Evolutionary conservation across 2,329 filamentous ascomycete species (phyloP), one percentile per base, ranked within the genome.

Genomic region (Diaporthe vaccinii): DNA sequence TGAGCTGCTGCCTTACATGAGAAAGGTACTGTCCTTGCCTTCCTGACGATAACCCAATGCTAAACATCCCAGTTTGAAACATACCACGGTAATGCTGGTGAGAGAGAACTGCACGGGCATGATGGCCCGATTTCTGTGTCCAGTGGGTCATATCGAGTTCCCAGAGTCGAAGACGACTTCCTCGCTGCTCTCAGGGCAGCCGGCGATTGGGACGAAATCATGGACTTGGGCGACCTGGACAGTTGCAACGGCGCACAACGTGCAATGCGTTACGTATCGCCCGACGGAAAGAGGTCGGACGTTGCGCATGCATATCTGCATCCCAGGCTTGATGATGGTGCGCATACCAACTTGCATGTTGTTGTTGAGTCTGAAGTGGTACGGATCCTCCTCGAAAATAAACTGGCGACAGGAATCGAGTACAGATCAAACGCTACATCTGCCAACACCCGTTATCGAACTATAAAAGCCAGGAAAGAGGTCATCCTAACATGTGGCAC

Each of bases 21-120:
- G 86, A 57, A 90, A 89, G 82, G 79, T 87, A 78, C 34, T 34
- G 4, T 22, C 12, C 3, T 28, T 68, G 53, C 65, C 70, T n/a
- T 17, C 4, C 25, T 15, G 1, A 12, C 49, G 1, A 31, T 57
- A 4, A 57, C 1, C 12, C 4, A 31, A 28, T 20, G 8, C 28
- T 57, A 53, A 53, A 25, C n/a, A n/a, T 57, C 8, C 7, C 28
- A 86, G 84, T 79, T 88, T 12, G 88, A 89, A 79, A 89, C 85
- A 0, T 90, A 87, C 76, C 84, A 86, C n/a, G 49, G 5, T 72
- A 85, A 85, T 10, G 80, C 82, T 49, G 81, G 82, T n/a, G 77
- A 81, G 15, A 89, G 90, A 76, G 89, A 89, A 2, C 79, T 84
- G 61, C 81, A 85, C 51, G 89, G 89, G 71, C 82, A 84, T 20